These are phyloP conservation scores for Acer campestre DNA, from an alignment of 345 rosid genomes.

Conservation along the genomic window DNA sequence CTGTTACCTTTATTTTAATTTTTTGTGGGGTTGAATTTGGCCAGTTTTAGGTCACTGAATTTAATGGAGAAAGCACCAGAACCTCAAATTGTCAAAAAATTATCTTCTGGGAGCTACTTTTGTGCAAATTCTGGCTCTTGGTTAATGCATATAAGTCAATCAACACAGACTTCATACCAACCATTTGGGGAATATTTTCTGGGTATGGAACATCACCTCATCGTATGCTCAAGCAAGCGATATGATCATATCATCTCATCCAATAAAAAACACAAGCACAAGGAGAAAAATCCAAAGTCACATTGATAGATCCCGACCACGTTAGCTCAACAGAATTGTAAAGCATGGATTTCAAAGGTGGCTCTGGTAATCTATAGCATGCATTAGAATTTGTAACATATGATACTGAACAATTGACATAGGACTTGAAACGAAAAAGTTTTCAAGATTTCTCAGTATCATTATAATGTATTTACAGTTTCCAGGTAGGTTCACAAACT, in stretches of 20 bases:
- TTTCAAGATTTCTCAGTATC: background rate
- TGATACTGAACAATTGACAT: background rate
- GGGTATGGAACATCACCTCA: background rate
- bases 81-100: conserved; percentile 19
- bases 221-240: no score
- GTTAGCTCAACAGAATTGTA: background rate
- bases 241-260: no score
- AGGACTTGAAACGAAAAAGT: background rate
- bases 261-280: no score
- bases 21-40: conserved; percentile 15
- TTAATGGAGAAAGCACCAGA: conserved; percentile 25
- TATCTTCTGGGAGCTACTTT: background rate
- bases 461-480: conserved; percentile 42
- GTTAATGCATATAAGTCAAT: conserved; percentile 9
- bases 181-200: background rate
- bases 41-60: background rate
- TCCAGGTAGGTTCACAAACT: conserved; percentile 15
- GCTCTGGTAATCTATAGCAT: background rate
- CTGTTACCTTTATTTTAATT: background rate
- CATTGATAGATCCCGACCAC: no score
- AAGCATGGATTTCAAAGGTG: background rate
- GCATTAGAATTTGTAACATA: background rate
- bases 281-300: no score
- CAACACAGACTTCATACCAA: background rate
- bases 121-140: background rate